phyloP scores from a whole-genome alignment of 257 asterid genomes.

The Penstemon eatonii region DNA sequence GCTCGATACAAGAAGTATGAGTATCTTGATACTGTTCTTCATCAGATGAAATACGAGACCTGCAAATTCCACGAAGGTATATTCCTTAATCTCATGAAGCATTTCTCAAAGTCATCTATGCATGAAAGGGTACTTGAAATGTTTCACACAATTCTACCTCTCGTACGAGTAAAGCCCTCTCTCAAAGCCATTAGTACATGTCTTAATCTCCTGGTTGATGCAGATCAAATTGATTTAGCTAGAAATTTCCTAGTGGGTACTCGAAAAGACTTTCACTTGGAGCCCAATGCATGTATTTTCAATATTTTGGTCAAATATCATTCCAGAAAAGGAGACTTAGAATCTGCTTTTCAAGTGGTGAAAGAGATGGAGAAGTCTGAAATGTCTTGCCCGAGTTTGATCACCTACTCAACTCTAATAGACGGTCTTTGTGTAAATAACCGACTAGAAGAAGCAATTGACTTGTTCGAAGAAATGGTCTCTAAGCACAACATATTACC shows the following conservation, averaged over 20 bases:
- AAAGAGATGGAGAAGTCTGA: slow-evolving; percentile 73
- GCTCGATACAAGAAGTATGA: slow-evolving; percentile 62
- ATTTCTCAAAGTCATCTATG: slow-evolving; percentile 62
- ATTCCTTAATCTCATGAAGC: slow-evolving; percentile 89
- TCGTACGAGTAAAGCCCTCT: slow-evolving; percentile 77
- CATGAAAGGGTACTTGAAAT: slow-evolving; percentile 74
- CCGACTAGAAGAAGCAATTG: slow-evolving; percentile 66
- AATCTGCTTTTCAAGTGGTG: slow-evolving; percentile 67
- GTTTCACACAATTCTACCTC: slow-evolving; percentile 58
- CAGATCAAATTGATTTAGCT: slow-evolving; percentile 61
- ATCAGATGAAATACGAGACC: slow-evolving; percentile 82
- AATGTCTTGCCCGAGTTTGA: slow-evolving; percentile 67
- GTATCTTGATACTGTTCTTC: slow-evolving; percentile 64
- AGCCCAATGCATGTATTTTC: slow-evolving; percentile 85
- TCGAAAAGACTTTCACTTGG: slow-evolving; percentile 58
- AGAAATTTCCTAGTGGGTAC: slow-evolving; percentile 56
- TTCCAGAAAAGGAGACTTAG: slow-evolving; percentile 66
- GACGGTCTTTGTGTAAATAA: slow-evolving; percentile 71
- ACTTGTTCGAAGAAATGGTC: slow-evolving; percentile 80
- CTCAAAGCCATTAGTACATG: slow-evolving; percentile 85
- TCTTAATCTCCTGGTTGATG: slow-evolving; percentile 83
- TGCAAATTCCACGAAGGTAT: slow-evolving; percentile 86
- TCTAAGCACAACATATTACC: slow-evolving; percentile 72
- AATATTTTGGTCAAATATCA: slow-evolving; percentile 88
- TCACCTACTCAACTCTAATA: slow-evolving; percentile 85